A percentile compares a stretch with the other conserved stretches of the same genome.
Conservation (phyloP, 768 basidiomycete genomes). For the Amanita muscaria region DNA sequence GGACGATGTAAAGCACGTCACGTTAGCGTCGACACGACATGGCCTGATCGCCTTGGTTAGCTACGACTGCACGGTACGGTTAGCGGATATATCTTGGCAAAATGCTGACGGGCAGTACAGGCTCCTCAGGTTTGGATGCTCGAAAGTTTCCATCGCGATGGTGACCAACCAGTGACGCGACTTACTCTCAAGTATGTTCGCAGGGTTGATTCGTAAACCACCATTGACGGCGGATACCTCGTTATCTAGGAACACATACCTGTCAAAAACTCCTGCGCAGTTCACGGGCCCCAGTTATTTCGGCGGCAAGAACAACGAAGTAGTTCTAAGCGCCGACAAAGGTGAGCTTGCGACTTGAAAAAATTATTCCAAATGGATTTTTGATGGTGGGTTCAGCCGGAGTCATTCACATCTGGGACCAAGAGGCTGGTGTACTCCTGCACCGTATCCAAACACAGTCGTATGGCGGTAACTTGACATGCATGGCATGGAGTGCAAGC, state of each 20-base stretch:
- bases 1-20: constrained; percentile 66
- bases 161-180: constrained; percentile 24
- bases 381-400: constrained; percentile 40
- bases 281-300: constrained; percentile 81
- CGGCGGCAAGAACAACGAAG: constrained; percentile 69
- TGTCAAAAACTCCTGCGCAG: constrained; percentile 58
- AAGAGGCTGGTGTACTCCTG: constrained; percentile 64
- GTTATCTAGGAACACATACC: constrained; percentile 56
- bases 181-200: constrained; percentile 30
- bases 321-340: constrained; percentile 74
- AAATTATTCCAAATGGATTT: background rate
- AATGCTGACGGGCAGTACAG: constrained; percentile 24
- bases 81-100: background rate
- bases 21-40: constrained; percentile 39
- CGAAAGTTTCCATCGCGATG: constrained; percentile 46
- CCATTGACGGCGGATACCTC: background rate
- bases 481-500: constrained; percentile 72
- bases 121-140: constrained; percentile 74
- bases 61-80: constrained; percentile 61
- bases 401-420: constrained; percentile 82
- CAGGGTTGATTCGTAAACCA: constrained; percentile 9
- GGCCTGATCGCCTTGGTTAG: constrained; percentile 60
- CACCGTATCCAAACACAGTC: constrained; percentile 60
- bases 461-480: constrained; percentile 64
- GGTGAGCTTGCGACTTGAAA: constrained; percentile 25